phyloP scores from a whole-genome alignment of 305 asterid species.

The Solanum chacoense region DNA sequence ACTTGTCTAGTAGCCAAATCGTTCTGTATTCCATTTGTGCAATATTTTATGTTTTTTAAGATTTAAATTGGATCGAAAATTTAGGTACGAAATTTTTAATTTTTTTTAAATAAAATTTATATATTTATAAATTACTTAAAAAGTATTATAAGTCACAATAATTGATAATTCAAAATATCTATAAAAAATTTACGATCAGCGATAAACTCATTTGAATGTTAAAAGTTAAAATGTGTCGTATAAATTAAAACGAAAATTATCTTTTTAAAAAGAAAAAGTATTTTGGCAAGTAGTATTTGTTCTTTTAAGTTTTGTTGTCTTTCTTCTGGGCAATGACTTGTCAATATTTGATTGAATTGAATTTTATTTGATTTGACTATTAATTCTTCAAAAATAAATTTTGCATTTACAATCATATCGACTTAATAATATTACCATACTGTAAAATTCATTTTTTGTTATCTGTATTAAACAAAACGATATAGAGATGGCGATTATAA shows the following conservation, averaged over 20 bases:
- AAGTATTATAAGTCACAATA: too few relatives aligned
- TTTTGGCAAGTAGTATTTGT: background rate
- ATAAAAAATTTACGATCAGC: too few relatives aligned
- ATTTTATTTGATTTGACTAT: background rate
- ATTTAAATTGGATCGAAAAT: rapidly evolving
- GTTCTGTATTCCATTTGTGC: too few relatives aligned
- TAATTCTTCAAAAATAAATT: background rate
- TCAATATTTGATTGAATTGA: background rate
- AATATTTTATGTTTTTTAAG: too few relatives aligned
- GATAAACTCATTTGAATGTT: too few relatives aligned
- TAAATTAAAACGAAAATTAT: too few relatives aligned
- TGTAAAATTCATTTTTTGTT: background rate
- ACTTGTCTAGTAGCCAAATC: background rate
- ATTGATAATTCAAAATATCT: too few relatives aligned
- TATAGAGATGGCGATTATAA: background rate
- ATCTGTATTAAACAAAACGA: too few relatives aligned
- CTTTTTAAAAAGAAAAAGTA: background rate
- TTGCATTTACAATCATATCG: background rate
- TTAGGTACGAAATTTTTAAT: rapidly evolving
- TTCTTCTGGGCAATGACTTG: background rate
- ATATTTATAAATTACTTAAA: too few relatives aligned
- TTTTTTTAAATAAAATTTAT: too few relatives aligned
- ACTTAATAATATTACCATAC: background rate
- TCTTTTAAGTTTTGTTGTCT: background rate
- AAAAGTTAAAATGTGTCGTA: too few relatives aligned